Conservation (phyloP, 179 eudicot species). For the Silene noctiflora region DNA sequence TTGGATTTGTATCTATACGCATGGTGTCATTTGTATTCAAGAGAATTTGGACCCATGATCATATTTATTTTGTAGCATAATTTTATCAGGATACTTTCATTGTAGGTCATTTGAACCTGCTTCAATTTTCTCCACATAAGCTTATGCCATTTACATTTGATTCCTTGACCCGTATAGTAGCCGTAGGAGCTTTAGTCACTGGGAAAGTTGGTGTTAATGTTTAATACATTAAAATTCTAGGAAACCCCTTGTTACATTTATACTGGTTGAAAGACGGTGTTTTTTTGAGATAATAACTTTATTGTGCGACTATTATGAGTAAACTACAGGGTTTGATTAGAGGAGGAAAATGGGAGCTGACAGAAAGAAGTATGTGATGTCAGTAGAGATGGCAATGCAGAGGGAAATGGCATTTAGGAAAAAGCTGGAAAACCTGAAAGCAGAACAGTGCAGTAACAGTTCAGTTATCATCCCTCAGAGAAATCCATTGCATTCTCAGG, state of each 20-base stretch:
- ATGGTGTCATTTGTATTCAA: not conserved
- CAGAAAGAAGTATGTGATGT: conserved; percentile 36
- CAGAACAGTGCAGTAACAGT: not conserved
- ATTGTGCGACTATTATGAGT: not conserved
- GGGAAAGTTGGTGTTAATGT: not conserved
- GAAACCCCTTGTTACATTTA: not conserved
- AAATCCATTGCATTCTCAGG: conserved; percentile 18
- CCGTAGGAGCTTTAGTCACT: not conserved
- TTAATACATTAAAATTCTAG: not conserved
- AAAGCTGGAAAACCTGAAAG: conserved; percentile 19
- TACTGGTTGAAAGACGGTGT: not conserved
- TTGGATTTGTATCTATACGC: not conserved
- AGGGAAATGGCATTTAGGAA: conserved; percentile 40
- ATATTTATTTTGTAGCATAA: not conserved
- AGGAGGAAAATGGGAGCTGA: conserved; percentile 21
- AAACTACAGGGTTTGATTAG: conserved; percentile 15
- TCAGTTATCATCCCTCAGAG: conserved; percentile 10
- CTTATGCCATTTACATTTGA: not conserved
- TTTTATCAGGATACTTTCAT: not conserved
- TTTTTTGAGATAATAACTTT: too few species aligned
- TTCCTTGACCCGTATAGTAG: not conserved
- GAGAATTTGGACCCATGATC: not conserved
- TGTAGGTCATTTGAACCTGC: not conserved
- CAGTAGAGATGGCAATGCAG: conserved; percentile 44
- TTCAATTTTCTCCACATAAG: not conserved